Evolutionary conservation across 2,329 filamentous ascomycete species (phyloP).

Genomic region (Exophiala xenobiotica): DNA sequence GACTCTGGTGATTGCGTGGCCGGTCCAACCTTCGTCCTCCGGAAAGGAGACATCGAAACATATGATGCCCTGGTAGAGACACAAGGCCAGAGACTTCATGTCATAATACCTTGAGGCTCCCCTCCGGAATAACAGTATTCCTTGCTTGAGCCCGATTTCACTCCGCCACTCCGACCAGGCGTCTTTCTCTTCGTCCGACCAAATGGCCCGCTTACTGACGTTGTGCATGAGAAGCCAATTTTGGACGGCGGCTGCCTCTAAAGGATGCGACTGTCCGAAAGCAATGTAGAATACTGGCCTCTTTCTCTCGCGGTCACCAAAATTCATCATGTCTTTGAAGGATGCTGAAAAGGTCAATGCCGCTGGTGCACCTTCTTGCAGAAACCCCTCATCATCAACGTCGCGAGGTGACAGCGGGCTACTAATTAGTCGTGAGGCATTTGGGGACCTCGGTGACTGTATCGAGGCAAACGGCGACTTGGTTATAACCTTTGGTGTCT

Average conservation of each 20-base stretch:
- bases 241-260: slow-evolving; percentile 16
- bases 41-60: slow-evolving; percentile 14
- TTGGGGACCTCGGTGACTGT: neutral
- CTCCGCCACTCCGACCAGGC: slow-evolving; percentile 19
- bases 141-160: slow-evolving; percentile 1
- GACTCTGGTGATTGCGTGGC: slow-evolving; percentile 5
- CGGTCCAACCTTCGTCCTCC: neutral
- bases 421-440: no score
- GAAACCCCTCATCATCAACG: no score
- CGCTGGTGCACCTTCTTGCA: neutral
- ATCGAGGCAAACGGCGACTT: neutral
- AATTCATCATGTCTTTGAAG: slow-evolving; percentile 4
- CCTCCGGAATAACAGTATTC: slow-evolving; percentile 16
- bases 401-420: no score
- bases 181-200: slow-evolving; percentile 8
- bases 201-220: slow-evolving; percentile 11
- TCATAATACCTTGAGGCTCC: slow-evolving; percentile 11
- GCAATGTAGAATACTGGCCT: slow-evolving; percentile 18
- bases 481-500: neutral
- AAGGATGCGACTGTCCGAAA: slow-evolving; percentile 16
- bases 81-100: neutral
- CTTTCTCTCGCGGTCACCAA: neutral
- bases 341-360: neutral
- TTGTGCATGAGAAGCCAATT: slow-evolving; percentile 11
- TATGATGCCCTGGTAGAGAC: neutral